phyloP scores from a whole-genome alignment of 2,329 filamentous ascomycete genomes.

The Parasarocladium wereldwijsianum region DNA sequence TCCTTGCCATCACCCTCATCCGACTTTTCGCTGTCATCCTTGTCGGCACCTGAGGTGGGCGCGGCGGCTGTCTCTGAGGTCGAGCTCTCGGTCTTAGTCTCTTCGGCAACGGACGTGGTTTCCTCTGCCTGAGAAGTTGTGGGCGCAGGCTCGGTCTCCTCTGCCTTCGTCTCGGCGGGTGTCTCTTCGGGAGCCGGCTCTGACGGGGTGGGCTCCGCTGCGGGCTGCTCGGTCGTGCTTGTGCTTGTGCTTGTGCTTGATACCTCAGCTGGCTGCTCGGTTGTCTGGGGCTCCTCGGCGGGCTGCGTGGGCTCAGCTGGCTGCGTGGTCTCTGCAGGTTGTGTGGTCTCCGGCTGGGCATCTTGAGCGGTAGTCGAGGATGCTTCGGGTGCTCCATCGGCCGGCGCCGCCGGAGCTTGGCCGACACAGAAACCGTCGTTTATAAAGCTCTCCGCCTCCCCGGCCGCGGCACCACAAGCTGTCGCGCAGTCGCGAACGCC shows the following conservation, averaged over 20 bases:
- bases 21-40: constrained; percentile 7
- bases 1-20: constrained; percentile 7
- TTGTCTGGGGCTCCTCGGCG: no score
- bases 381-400: constrained; percentile 4
- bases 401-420: constrained; percentile 3
- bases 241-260: no score
- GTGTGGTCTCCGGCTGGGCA: neutral
- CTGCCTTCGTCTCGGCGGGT: no score
- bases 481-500: constrained; percentile 26
- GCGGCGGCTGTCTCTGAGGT: constrained; percentile 8
- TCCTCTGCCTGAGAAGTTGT: constrained; percentile 2
- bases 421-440: constrained; percentile 3
- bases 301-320: neutral
- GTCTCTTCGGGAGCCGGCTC: no score
- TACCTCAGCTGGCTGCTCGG: no score
- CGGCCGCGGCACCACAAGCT: constrained; percentile 11
- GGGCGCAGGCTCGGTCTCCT: neutral
- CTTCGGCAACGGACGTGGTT: constrained; percentile 4
- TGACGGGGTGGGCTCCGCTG: no score
- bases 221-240: no score
- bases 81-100: constrained; percentile 2
- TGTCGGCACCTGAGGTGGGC: constrained; percentile 6
- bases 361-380: constrained; percentile 3
- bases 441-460: constrained; percentile 2
- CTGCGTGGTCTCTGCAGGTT: neutral